Evolutionary conservation across 306 rosid species (phyloP), one percentile per base, ranked within the genome.

Genomic region (Ochetophila trinervis): DNA sequence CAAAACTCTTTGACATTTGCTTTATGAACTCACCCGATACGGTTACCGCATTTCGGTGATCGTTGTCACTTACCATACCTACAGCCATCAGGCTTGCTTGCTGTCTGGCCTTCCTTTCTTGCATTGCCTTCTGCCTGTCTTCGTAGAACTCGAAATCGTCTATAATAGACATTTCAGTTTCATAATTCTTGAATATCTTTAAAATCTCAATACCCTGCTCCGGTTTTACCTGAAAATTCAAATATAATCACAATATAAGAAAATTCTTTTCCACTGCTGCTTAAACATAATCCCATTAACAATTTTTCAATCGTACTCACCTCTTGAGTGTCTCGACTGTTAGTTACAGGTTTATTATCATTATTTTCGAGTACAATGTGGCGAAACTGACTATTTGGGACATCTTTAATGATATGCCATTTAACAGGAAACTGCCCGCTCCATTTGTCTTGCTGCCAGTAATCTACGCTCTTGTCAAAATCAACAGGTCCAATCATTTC

Each of bases 391-490:
- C 93, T 89, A 74, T 89, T 89, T 0, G 96, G 96, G 27, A 86
- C 85, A 56, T 89, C 96, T 85, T 86, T 89, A 72, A 89, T 80
- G 32, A 86, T 83, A 80, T 86, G 87, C 96, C 96, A 89, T 80
- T 80, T 89, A 54, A 86, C 91, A 66, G 93, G 88, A 76, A 89
- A 86, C 79, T 89, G 96, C 37, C 96, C 96, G 56, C 84, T 86
- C 96, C 96, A 89, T 78, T 89, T 89, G 78, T 89, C 96, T 77
- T 89, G 96, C 73, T 89, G 96, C 96, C 96, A 89, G 76, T 86
- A 89, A 75, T 85, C 90, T 44, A 86, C 91, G 49, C 82, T 89
- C 77, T 86, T 86, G 75, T 89, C 96, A 75, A 89, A 89, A 77
- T 89, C 88, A 64, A 89, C 96, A 73, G 93, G 87, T 71, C 96